These are phyloP conservation scores for Candida michaelii DNA, from an alignment of 805 yeast genomes.

Conservation along the genomic window DNA sequence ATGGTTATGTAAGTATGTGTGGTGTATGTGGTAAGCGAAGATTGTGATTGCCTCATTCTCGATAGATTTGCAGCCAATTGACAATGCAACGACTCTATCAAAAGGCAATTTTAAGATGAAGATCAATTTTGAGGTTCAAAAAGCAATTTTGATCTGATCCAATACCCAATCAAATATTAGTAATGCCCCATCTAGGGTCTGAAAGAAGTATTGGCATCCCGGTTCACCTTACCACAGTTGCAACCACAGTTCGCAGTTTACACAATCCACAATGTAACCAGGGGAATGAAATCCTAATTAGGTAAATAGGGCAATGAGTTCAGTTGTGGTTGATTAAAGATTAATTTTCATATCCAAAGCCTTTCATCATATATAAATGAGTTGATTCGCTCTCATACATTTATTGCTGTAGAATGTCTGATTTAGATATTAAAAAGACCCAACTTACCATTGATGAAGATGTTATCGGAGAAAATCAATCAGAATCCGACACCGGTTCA, in stretches of 20 bases:
- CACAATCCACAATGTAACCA: background rate
- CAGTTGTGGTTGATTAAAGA: background rate
- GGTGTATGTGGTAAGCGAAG: no score
- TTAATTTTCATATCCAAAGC: background rate
- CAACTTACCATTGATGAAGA: background rate
- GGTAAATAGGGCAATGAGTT: background rate
- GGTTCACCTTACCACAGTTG: background rate
- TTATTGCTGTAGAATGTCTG: background rate
- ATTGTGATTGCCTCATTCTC: no score
- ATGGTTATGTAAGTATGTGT: no score
- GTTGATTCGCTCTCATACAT: background rate
- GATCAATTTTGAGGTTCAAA: no score
- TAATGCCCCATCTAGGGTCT: no score
- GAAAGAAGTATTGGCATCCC: no score
- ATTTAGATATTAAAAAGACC: slow-evolving; percentile 1
- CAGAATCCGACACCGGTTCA: background rate
- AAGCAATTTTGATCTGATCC: no score
- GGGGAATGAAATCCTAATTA: background rate
- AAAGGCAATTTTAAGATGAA: no score
- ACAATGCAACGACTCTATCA: no score
- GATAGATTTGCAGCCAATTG: no score
- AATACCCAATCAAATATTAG: no score
- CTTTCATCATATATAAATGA: background rate
- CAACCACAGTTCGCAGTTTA: slow-evolving; percentile 4
- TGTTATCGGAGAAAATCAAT: background rate